Conservation (phyloP, 73 alveolate genomes). For the Paramecium bursaria region DNA sequence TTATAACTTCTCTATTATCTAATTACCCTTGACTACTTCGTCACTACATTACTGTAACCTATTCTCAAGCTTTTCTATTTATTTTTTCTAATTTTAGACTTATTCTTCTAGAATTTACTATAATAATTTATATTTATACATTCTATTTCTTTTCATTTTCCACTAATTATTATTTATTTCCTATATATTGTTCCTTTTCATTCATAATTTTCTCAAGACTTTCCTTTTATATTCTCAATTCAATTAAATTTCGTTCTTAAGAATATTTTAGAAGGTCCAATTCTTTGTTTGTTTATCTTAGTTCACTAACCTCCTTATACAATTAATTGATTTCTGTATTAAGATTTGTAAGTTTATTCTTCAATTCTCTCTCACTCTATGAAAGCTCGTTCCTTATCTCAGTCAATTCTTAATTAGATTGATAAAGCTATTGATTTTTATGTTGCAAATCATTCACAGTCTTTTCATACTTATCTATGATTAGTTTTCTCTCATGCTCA, state of each 20-base stretch:
- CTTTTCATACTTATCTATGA: slow-evolving; percentile 60
- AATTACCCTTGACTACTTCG: slow-evolving; percentile 65
- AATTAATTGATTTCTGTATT: slow-evolving; percentile 27
- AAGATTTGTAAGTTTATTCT: slow-evolving; percentile 2
- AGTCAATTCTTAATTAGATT: slow-evolving; percentile 34
- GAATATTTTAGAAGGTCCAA: slow-evolving; percentile 52
- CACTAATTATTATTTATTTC: slow-evolving; percentile 61
- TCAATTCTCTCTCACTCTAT: slow-evolving; percentile 44
- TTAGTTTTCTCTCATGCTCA: slow-evolving; percentile 59
- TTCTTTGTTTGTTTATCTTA: slow-evolving; percentile 61
- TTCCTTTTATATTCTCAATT: slow-evolving; percentile 60
- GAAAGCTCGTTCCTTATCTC: slow-evolving; percentile 21
- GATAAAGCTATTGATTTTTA: slow-evolving; percentile 22
- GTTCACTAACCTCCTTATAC: slow-evolving; percentile 44
- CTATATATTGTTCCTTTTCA: slow-evolving; percentile 56
- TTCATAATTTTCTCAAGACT: slow-evolving; percentile 54
- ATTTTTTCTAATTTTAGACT: slow-evolving; percentile 22
- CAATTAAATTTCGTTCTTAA: slow-evolving; percentile 62
- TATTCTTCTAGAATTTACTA: slow-evolving; percentile 62
- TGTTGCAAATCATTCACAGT: slow-evolving; percentile 49
- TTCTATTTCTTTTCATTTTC: slow-evolving; percentile 48
- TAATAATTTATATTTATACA: not conserved
- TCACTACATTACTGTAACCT: slow-evolving; percentile 41
- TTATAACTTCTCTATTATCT: slow-evolving; percentile 58
- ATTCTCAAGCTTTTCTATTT: slow-evolving; percentile 57